phyloP scores from a whole-genome alignment of 139 green algal genomes.

The Ettlia oleoabundans region DNA sequence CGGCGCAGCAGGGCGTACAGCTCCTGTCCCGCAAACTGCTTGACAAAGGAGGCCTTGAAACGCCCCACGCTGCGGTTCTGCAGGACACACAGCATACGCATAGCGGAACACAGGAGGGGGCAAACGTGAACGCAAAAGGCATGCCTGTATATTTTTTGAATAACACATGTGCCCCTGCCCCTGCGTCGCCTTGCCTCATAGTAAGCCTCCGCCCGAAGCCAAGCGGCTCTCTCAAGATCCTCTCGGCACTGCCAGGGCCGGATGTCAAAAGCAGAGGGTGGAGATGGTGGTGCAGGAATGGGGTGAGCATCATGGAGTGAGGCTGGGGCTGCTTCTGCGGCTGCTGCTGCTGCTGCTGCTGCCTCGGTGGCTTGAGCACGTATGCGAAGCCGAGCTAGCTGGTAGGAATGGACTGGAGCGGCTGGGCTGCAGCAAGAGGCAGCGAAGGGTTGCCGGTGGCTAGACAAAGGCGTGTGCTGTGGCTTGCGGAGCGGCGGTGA shows the following conservation, averaged over 20 bases:
- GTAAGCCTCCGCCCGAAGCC: slow-evolving; percentile 15
- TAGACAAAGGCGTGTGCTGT: too few species aligned
- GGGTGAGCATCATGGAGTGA: not conserved
- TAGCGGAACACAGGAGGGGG: not conserved
- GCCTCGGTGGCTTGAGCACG: not conserved
- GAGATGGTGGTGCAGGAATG: not conserved
- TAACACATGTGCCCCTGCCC: too few species aligned
- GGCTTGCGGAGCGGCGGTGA: too few species aligned
- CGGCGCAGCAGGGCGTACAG: slow-evolving; percentile 21
- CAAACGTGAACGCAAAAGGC: too few species aligned
- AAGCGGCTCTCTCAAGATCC: slow-evolving; percentile 1
- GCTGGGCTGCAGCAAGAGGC: too few species aligned
- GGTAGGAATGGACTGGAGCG: too few species aligned
- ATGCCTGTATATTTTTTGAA: too few species aligned
- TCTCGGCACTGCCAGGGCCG: not conserved
- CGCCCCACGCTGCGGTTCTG: slow-evolving; percentile 23
- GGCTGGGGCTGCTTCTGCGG: too few species aligned
- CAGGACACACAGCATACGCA: not conserved
- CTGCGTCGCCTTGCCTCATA: slow-evolving; percentile 17
- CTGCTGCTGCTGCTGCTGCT: not conserved
- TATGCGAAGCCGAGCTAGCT: not conserved
- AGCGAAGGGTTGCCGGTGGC: too few species aligned
- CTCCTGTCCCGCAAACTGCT: slow-evolving; percentile 31
- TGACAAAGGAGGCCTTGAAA: slow-evolving; percentile 32
- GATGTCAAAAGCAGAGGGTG: not conserved